Base-by-base conservation (phyloP, 805 yeast species). In the Aciculoconidium aculeatum region DNA sequence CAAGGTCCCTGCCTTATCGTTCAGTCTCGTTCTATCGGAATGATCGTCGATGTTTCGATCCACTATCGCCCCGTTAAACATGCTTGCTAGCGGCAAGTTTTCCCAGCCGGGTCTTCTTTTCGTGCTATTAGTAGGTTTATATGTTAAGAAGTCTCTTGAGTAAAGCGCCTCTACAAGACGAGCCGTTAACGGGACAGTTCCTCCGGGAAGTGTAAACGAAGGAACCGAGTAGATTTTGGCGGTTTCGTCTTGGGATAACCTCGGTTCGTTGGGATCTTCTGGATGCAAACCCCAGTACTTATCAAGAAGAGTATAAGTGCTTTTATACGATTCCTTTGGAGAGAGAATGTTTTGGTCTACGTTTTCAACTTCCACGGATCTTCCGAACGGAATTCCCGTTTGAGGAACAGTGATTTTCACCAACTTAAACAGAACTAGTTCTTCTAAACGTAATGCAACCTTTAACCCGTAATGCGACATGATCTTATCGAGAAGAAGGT, bases 121-220 rank as follows among this genome's bases (percentile, higher is more conserved):
- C 25, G 51, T 36, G 32, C 55, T 62, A 27, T 52, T 54, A 21
- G 55, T 47, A 11, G 66, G 67, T 34, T 65, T 61, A 32, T 63
- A 62, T 28, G 46, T 49, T 28, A 73, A 43, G 33, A 72, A 69
- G 15, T 71, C 67, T 23, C 88, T 57, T 28, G 67, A 70, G 40
- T 78, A 75, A n/a, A 81, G 64, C 12, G 76, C 56, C 54, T 88
- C 87, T 3, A 84, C 68, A 8, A 87, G 44, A 36, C 96, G 65
- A 3, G 77, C 67, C 2, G 75, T 58, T 4, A 90, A 51, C 2
- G 98, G 97, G 0, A 86, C 81, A 17, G 64, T 59, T 15, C 75
- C 81, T 1, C 94, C 92, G 4, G 96, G 81, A 36, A 82, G 75
- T 1, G 86, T 76, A 48, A 77, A 81, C 1, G 78, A 58, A 3